Conservation (phyloP, 768 basidiomycete species). For the Xerocomellus intermedius region DNA sequence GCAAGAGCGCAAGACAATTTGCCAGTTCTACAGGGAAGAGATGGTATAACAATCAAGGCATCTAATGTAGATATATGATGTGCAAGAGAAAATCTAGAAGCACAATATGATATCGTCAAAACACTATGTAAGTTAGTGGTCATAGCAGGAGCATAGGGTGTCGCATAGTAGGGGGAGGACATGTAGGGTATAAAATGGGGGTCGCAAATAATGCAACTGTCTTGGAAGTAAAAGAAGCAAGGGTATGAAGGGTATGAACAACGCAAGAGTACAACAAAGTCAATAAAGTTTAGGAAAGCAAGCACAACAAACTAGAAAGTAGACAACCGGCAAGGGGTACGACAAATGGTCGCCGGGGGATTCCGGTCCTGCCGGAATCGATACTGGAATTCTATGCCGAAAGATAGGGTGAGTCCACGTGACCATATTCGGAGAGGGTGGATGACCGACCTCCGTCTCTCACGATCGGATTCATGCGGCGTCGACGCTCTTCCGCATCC, state of each 20-base stretch:
- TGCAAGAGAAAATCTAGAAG: conserved; percentile 16
- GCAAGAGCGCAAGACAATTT: not conserved
- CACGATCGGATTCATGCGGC: conserved; percentile 62
- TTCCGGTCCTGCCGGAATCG: conserved; percentile 53
- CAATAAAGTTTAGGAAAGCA: conserved; percentile 18
- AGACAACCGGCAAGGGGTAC: conserved; percentile 52
- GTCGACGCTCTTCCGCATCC: conserved; percentile 50
- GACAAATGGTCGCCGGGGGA: conserved; percentile 39
- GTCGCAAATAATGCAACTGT: conserved; percentile 1
- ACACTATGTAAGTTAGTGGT: conserved; percentile 1
- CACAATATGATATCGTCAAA: conserved; percentile 26
- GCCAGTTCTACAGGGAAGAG: not conserved
- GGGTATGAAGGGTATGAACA: conserved; percentile 23
- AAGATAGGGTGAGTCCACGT: conserved; percentile 4
- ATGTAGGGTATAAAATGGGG: conserved; percentile 20
- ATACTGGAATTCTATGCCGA: conserved; percentile 56
- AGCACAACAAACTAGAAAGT: conserved; percentile 46
- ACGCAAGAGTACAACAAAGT: conserved; percentile 22
- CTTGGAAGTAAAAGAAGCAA: not conserved
- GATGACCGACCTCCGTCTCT: conserved; percentile 47
- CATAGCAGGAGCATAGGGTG: conserved; percentile 18
- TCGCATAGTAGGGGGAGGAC: conserved; percentile 15
- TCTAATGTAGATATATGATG: conserved; percentile 20
- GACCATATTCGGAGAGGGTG: not conserved
- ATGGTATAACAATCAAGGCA: conserved; percentile 15